Base-by-base conservation (phyloP, 164 flowering plant genomes). In the Sextonia rubra region DNA sequence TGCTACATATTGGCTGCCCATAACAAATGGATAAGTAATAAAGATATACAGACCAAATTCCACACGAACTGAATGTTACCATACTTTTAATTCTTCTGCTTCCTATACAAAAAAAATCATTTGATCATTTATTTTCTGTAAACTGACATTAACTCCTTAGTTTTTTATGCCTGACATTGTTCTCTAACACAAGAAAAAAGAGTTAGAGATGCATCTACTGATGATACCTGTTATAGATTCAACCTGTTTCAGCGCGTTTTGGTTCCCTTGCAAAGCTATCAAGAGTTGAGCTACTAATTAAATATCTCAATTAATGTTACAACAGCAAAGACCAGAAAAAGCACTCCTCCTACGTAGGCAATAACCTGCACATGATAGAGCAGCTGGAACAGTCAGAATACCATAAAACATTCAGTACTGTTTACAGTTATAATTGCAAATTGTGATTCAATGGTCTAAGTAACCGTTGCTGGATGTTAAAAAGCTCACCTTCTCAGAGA, bases 321-420 rank as follows among this genome's bases (percentile, higher is more conserved):
- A 0, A 81, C 88, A 0, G 97, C 99, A 73, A 92, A 94, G 74
- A 90, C 88, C 3, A 94, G 97, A 76, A 92, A 94, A 71, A 94
- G 95, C 75, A 85, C 73, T 25, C 99, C 99, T 77, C 99, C 97
- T 25, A 83, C 71, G 70, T 92, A 92, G 12, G 94, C 89, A 70
- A 94, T 85, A 22, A 80, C 87, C 97, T 92, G 85, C 20, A 55
- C n/a, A 27, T 2, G 23, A 30, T n/a, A 56, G 6, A 7, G 29
- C 26, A 27, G 25, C 22, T 12, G 37, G 25, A 18, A 52, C 58
- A 15, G 58, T 14, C 14, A 52, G n/a, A 52, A 52, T 12, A 52
- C 5, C 3, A 52, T 52, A 2, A 14, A 52, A 52, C 14, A 20
- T 52, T 12, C 20, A 17, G 14, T 15, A 14, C 58, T 15, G 58